Evolutionary conservation across 1,284 basidiomycete genomes (phyloP).

Genomic region (Ganoderma lingzhi): DNA sequence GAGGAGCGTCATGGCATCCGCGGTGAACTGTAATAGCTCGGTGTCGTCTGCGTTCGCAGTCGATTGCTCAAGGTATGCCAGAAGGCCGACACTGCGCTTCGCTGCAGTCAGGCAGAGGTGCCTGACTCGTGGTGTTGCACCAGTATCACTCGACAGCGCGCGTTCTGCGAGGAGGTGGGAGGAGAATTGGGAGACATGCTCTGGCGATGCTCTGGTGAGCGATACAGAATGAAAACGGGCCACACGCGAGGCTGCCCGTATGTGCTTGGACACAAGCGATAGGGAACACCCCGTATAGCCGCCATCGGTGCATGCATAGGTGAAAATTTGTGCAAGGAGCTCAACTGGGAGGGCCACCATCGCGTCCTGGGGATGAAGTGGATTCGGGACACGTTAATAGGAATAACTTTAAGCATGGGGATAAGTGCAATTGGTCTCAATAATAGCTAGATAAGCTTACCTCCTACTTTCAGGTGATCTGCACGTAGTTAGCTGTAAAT

Average conservation of each 20-base stretch:
- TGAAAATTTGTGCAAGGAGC: background rate
- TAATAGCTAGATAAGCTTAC: background rate
- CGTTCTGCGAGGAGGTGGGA: background rate
- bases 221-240: slow-evolving; percentile 8
- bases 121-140: background rate
- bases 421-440: background rate
- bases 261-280: slow-evolving; percentile 1
- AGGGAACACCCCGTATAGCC: slow-evolving; percentile 7
- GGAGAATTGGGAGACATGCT: background rate
- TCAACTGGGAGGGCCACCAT: slow-evolving; percentile 4
- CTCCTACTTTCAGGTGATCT: background rate
- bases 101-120: background rate
- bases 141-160: background rate
- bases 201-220: background rate
- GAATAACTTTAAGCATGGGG: background rate
- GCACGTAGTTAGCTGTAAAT: too few relatives aligned
- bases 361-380: too few relatives aligned
- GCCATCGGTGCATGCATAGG: slow-evolving; percentile 9
- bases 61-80: too few relatives aligned
- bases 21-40: background rate
- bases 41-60: background rate
- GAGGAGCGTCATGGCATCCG: slow-evolving; percentile 17
- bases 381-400: background rate
- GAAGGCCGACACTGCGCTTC: background rate
- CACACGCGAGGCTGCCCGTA: background rate